Evolutionary conservation across 208 protist species (phyloP).

Genomic region (Trypanosoma grayi): DNA sequence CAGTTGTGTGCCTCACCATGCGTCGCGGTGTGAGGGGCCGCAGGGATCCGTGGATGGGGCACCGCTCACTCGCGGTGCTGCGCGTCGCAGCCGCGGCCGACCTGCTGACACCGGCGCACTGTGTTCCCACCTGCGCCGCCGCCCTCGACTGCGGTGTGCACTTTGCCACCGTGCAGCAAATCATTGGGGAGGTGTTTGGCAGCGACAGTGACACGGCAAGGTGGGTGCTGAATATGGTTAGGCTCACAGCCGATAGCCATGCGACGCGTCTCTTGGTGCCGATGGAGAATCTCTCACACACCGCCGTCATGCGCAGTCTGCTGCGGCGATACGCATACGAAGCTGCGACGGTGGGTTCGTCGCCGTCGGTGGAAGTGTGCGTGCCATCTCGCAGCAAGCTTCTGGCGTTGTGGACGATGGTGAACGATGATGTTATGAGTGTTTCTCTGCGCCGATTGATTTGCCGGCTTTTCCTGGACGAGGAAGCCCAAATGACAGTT

Average conservation of each 20-base stretch:
- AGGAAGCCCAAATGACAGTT: background rate
- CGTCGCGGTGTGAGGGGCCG: slow-evolving; percentile 10
- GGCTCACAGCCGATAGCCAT: slow-evolving; percentile 27
- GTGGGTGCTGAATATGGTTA: slow-evolving; percentile 51
- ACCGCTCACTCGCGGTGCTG: slow-evolving; percentile 53
- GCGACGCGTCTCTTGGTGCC: slow-evolving; percentile 6
- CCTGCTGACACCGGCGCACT: slow-evolving; percentile 38
- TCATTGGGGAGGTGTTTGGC: slow-evolving; percentile 29
- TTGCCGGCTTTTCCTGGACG: slow-evolving; percentile 39
- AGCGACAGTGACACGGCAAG: slow-evolving; percentile 11
- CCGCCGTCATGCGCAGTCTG: background rate
- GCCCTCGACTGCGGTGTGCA: slow-evolving; percentile 52
- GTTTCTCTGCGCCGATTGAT: slow-evolving; percentile 33
- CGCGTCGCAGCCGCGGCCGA: slow-evolving; percentile 15
- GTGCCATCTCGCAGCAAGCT: slow-evolving; percentile 52
- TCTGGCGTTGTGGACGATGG: slow-evolving; percentile 51
- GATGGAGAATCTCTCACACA: background rate
- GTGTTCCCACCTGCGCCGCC: slow-evolving; percentile 39
- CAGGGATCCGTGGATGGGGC: slow-evolving; percentile 47
- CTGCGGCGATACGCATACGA: slow-evolving; percentile 5
- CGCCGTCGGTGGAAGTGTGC: slow-evolving; percentile 18
- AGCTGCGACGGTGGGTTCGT: background rate
- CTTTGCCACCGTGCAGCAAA: slow-evolving; percentile 50
- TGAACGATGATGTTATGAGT: slow-evolving; percentile 31
- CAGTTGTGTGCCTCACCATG: slow-evolving; percentile 44